Evolutionary conservation across 164 flowering plant species (phyloP).

Genomic region (Pachysandra terminalis): DNA sequence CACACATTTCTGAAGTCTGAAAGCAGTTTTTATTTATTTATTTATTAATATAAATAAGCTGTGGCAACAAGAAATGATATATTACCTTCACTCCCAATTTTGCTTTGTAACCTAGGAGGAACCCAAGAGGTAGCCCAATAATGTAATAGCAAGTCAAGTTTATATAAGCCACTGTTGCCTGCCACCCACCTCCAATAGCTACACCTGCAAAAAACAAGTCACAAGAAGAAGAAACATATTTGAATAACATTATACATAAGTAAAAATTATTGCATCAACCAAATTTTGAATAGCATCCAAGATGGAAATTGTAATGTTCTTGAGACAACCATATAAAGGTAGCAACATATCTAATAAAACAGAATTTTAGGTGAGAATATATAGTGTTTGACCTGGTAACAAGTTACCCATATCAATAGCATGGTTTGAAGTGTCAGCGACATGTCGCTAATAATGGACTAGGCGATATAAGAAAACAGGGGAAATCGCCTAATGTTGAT

Average conservation of each 20-base stretch:
- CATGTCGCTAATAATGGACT: no score
- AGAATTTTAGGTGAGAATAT: no score
- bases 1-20: background rate
- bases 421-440: no score
- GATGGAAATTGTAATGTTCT: background rate
- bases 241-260: background rate
- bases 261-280: background rate
- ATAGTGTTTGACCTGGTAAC: no score
- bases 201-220: slow-evolving; percentile 5
- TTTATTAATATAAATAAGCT: background rate
- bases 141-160: slow-evolving; percentile 11
- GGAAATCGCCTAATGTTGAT: no score
- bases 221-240: background rate
- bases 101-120: slow-evolving; percentile 12
- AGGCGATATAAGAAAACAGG: no score
- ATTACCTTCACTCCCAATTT: slow-evolving; percentile 13
- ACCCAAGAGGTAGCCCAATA: slow-evolving; percentile 16
- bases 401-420: no score
- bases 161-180: slow-evolving; percentile 14
- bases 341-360: no score
- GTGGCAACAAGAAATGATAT: background rate
- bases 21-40: background rate
- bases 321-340: no score
- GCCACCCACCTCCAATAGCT: slow-evolving; percentile 20
- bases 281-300: no score